These are phyloP conservation scores for Chrysosporium keratinophilum DNA, from an alignment of 2,329 filamentous ascomycete species.

Conservation along the genomic window DNA sequence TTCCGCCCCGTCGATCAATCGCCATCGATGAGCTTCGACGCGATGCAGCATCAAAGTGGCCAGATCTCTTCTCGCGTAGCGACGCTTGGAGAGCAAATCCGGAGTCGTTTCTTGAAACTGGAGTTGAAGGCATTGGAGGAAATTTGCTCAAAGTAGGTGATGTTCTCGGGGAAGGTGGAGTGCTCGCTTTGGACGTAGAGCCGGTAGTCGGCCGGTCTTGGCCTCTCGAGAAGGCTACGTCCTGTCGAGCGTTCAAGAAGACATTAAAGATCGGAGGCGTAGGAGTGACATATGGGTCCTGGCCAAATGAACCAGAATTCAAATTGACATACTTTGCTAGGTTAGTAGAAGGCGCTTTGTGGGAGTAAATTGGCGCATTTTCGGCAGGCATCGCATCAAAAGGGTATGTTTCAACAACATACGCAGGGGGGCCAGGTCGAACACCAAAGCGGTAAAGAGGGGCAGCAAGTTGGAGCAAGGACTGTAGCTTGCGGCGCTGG, in stretches of 20 bases:
- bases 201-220: conserved; percentile 69
- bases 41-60: conserved; percentile 73
- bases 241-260: conserved; percentile 66
- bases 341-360: conserved; percentile 57
- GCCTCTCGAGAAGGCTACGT: conserved; percentile 41
- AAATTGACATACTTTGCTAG: conserved; percentile 79
- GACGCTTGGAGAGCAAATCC: conserved; percentile 79
- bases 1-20: conserved; percentile 53
- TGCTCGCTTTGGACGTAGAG: conserved; percentile 42
- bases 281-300: conserved; percentile 45
- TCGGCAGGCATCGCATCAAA: conserved; percentile 85
- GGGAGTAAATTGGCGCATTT: conserved; percentile 66
- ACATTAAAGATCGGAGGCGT: conserved; percentile 76
- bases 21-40: conserved; percentile 89
- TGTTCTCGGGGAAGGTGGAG: conserved; percentile 47
- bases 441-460: conserved; percentile 87
- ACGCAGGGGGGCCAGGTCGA: conserved; percentile 75
- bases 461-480: conserved; percentile 77
- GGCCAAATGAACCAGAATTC: conserved; percentile 76
- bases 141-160: conserved; percentile 65
- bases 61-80: conserved; percentile 85
- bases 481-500: conserved; percentile 78
- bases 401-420: conserved; percentile 86
- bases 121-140: conserved; percentile 62
- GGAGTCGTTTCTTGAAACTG: conserved; percentile 81